Percentiles rank a stretch among this genome's conserved stretches.
phyloP scores from a whole-genome alignment of 202 grass and related monocot genomes.

The Alloteropsis angusta region DNA sequence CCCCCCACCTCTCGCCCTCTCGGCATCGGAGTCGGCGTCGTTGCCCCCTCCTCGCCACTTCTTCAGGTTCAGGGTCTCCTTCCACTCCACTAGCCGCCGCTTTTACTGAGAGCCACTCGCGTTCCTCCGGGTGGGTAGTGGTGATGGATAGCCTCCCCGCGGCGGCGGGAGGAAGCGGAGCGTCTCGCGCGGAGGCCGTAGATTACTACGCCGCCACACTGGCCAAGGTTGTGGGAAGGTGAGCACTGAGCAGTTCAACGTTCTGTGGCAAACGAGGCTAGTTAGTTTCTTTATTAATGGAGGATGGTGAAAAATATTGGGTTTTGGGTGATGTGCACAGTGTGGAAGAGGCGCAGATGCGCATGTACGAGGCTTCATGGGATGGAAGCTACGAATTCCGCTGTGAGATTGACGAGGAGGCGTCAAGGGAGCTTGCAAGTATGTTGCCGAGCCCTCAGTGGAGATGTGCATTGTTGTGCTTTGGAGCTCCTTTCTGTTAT shows the following conservation, averaged over 20 bases:
- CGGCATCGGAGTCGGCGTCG: neutral
- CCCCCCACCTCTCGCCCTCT: neutral
- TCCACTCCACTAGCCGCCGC: neutral
- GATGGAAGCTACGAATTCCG: slow-evolving; percentile 48
- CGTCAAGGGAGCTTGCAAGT: slow-evolving; percentile 56
- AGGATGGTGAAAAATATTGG: neutral
- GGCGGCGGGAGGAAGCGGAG: neutral
- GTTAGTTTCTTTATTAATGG: neutral
- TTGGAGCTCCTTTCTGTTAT: neutral
- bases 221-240: slow-evolving; percentile 60
- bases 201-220: slow-evolving; percentile 67
- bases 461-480: neutral
- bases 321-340: slow-evolving; percentile 19
- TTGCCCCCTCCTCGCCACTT: neutral
- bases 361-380: slow-evolving; percentile 77
- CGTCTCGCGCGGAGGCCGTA: slow-evolving; percentile 51
- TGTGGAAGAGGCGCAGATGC: slow-evolving; percentile 71
- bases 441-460: neutral
- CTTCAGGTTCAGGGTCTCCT: neutral
- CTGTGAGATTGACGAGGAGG: slow-evolving; percentile 65
- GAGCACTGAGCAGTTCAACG: neutral
- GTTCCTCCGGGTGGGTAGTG: slow-evolving; percentile 45
- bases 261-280: neutral
- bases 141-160: slow-evolving; percentile 37
- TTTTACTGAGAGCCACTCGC: neutral